Conservation (phyloP, 177 flowering plant species). For the Vitis hybrid region DNA sequence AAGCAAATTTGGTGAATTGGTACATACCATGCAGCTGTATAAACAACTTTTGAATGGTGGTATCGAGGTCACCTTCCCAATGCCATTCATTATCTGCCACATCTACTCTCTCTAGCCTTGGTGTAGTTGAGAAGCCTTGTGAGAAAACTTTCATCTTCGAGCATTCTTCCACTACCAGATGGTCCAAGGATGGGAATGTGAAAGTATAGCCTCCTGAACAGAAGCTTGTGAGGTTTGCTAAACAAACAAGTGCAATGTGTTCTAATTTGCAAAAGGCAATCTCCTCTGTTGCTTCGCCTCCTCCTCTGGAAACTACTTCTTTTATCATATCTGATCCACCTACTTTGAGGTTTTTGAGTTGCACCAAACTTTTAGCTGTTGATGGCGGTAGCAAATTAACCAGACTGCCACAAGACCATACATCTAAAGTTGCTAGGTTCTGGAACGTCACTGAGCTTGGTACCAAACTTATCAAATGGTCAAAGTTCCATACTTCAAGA, state of each 20-base stretch:
- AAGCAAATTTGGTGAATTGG: no score
- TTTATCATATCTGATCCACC: background rate
- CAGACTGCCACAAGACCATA: no score
- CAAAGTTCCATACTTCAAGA: no score
- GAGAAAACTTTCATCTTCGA: slow-evolving; percentile 6
- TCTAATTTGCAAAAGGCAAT: background rate
- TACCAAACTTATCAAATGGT: no score
- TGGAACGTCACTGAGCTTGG: no score
- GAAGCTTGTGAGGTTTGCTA: slow-evolving; percentile 6
- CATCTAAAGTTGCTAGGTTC: no score
- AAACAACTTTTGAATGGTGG: background rate
- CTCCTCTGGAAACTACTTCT: no score
- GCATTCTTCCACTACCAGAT: slow-evolving; percentile 5
- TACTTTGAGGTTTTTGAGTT: background rate
- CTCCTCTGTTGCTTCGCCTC: background rate
- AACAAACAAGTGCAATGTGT: background rate
- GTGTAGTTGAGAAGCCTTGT: background rate
- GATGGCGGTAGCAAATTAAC: no score
- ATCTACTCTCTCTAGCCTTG: slow-evolving; percentile 2
- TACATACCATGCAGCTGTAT: slow-evolving; percentile 2
- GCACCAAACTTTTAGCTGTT: background rate
- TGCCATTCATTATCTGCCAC: background rate
- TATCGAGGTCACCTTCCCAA: slow-evolving; percentile 5
- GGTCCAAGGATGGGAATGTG: slow-evolving; percentile 2
- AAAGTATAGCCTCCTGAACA: background rate